Evolutionary conservation across 768 basidiomycete genomes (phyloP).

Genomic region (Podaxis sp.): DNA sequence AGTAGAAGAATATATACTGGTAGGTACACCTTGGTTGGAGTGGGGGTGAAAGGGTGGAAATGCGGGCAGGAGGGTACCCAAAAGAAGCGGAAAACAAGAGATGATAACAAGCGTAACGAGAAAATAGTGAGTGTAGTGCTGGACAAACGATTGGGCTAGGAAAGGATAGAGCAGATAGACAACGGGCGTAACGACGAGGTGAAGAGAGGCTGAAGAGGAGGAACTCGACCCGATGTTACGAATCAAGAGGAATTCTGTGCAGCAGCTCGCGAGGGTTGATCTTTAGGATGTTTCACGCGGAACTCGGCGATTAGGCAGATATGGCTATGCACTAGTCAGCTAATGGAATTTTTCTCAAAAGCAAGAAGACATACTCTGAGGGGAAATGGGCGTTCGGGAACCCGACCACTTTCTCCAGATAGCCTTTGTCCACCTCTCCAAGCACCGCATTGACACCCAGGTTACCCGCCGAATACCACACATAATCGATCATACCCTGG

Average conservation of each 20-base stretch:
- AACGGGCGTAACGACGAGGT: background rate
- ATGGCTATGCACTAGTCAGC: slow-evolving; percentile 43
- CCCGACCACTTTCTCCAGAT: slow-evolving; percentile 88
- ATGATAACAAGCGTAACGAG: background rate
- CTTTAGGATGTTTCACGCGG: slow-evolving; percentile 72
- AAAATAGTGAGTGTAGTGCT: slow-evolving; percentile 7
- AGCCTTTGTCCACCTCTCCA: slow-evolving; percentile 79
- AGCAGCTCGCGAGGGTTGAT: slow-evolving; percentile 17
- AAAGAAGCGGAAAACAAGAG: slow-evolving; percentile 2
- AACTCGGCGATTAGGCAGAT: slow-evolving; percentile 70
- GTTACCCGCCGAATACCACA: slow-evolving; percentile 82
- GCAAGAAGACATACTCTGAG: slow-evolving; percentile 75
- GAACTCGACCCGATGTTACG: background rate
- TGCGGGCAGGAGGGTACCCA: background rate
- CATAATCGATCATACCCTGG: slow-evolving; percentile 85
- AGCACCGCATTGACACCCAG: slow-evolving; percentile 79
- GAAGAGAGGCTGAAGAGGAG: background rate
- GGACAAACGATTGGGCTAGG: slow-evolving; percentile 7
- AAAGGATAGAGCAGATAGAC: slow-evolving; percentile 6
- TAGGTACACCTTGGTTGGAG: slow-evolving; percentile 4
- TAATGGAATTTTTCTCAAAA: background rate
- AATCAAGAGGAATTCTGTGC: background rate
- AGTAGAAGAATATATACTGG: slow-evolving; percentile 13
- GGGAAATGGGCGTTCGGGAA: slow-evolving; percentile 98
- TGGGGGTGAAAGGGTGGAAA: slow-evolving; percentile 4